A percentile compares a stretch with the other conserved stretches of the same genome.
Evolutionary conservation across 352 stramenopile species (phyloP).

Genomic region (Achlya hypogyna): DNA sequence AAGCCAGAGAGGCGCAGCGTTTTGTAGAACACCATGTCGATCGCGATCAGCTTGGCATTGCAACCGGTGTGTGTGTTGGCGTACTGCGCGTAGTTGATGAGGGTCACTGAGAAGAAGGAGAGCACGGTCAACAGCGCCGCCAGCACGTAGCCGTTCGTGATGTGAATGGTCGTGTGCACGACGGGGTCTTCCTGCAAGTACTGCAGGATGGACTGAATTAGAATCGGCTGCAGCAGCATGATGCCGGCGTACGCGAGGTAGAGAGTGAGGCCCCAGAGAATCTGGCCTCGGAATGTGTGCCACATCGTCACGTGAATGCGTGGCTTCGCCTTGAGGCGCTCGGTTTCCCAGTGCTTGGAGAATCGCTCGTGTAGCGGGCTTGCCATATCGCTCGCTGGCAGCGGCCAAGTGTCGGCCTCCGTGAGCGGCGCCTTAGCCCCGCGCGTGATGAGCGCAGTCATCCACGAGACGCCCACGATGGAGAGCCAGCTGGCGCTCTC

Average conservation of each 20-base stretch:
- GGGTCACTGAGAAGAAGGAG: slow-evolving; percentile 34
- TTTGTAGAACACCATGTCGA: slow-evolving; percentile 55
- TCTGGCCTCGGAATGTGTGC: slow-evolving; percentile 31
- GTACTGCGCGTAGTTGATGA: slow-evolving; percentile 41
- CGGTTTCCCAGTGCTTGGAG: slow-evolving; percentile 27
- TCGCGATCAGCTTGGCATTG: slow-evolving; percentile 41
- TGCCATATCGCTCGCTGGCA: slow-evolving; percentile 35
- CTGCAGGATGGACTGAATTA: slow-evolving; percentile 28
- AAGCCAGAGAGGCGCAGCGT: slow-evolving; percentile 36
- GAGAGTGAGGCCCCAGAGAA: slow-evolving; percentile 26
- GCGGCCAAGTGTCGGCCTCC: slow-evolving; percentile 31
- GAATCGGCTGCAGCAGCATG: slow-evolving; percentile 36
- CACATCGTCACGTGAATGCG: slow-evolving; percentile 35
- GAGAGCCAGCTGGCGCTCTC: slow-evolving; percentile 32
- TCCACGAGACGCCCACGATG: slow-evolving; percentile 42
- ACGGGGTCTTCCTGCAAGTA: slow-evolving; percentile 19
- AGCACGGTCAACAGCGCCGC: slow-evolving; percentile 29
- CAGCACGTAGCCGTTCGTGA: slow-evolving; percentile 37
- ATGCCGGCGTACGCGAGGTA: slow-evolving; percentile 29
- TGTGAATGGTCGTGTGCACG: slow-evolving; percentile 30
- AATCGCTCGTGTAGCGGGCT: slow-evolving; percentile 31
- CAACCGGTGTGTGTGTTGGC: slow-evolving; percentile 31
- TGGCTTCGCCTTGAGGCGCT: slow-evolving; percentile 19
- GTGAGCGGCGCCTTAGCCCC: slow-evolving; percentile 30
- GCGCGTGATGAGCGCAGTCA: slow-evolving; percentile 32